Evolutionary conservation across 768 basidiomycete genomes (phyloP).

Genomic region (Podaxis sp.): DNA sequence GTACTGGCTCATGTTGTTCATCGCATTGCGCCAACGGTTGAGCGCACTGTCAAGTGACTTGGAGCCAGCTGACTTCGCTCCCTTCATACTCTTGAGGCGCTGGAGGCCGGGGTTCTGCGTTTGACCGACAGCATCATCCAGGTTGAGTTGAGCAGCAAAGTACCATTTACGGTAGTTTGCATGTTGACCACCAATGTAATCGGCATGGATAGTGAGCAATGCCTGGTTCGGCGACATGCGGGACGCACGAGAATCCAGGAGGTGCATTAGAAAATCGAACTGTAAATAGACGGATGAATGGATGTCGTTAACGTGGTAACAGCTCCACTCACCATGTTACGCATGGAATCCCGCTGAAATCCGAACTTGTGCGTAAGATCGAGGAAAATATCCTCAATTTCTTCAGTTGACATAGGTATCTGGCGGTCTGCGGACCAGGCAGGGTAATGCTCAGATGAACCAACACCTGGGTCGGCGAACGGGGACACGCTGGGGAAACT

Average conservation of each 20-base stretch:
- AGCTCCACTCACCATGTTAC: conserved; percentile 70
- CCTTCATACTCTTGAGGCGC: conserved; percentile 81
- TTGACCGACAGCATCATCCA: conserved; percentile 97
- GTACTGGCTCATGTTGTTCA: conserved; percentile 99
- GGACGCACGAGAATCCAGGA: conserved; percentile 96
- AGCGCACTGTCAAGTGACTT: conserved; percentile 93
- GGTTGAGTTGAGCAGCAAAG: conserved; percentile 97
- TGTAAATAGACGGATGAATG: conserved; percentile 22
- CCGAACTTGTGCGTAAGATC: conserved; percentile 99
- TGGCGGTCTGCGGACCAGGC: conserved; percentile 93
- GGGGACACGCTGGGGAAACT: conserved; percentile 56
- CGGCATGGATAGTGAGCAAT: conserved; percentile 92
- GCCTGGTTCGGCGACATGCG: conserved; percentile 98
- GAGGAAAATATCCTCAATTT: conserved; percentile 98
- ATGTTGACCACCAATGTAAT: conserved; percentile 98
- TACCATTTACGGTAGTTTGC: conserved; percentile 99
- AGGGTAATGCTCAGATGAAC: conserved; percentile 72
- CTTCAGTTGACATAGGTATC: conserved; percentile 95
- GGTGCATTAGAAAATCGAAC: conserved; percentile 98
- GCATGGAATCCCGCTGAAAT: conserved; percentile 94
- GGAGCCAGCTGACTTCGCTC: conserved; percentile 38
- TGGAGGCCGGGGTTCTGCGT: conserved; percentile 91
- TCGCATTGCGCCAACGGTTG: conserved; percentile 94
- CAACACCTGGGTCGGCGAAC: conserved; percentile 51
- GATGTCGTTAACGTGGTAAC: conserved; percentile 4